Conservation (phyloP, 1,139 yeast genomes). For the Blastobotrys capitulatus region DNA sequence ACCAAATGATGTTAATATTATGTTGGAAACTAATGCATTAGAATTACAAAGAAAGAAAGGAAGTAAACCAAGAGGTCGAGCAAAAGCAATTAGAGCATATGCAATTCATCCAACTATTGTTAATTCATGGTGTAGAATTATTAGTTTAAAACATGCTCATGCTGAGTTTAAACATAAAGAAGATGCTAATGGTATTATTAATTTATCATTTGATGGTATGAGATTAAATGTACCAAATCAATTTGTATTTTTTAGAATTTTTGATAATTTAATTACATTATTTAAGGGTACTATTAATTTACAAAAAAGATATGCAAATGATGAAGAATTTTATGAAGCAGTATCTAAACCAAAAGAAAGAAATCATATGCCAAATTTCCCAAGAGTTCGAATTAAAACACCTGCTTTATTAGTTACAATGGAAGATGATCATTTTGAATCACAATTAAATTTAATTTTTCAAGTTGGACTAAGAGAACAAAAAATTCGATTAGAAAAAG, state of each 20-base stretch:
- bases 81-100: conserved; percentile 43
- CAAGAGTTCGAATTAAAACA: conserved; percentile 48
- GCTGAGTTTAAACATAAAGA: conserved; percentile 17
- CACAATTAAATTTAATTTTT: conserved; percentile 66
- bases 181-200: conserved; percentile 19
- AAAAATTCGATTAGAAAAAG: conserved; percentile 54
- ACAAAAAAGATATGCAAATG: conserved; percentile 19
- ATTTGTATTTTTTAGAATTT: conserved; percentile 57
- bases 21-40: conserved; percentile 46
- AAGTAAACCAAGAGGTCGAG: conserved; percentile 29
- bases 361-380: conserved; percentile 37
- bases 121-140: conserved; percentile 38
- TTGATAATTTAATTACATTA: conserved; percentile 60
- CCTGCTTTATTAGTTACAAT: conserved; percentile 44
- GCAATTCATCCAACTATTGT: conserved; percentile 52
- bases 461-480: conserved; percentile 76
- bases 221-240: conserved; percentile 51
- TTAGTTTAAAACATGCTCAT: conserved; percentile 27
- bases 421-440: conserved; percentile 87
- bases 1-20: conserved; percentile 47
- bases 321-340: conserved; percentile 32
- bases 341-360: conserved; percentile 39
- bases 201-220: conserved; percentile 31
- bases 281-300: conserved; percentile 57
- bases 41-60: conserved; percentile 32